These are phyloP conservation scores for Crucibulum parvulum DNA, from an alignment of 1,284 basidiomycete species.

Conservation along the genomic window DNA sequence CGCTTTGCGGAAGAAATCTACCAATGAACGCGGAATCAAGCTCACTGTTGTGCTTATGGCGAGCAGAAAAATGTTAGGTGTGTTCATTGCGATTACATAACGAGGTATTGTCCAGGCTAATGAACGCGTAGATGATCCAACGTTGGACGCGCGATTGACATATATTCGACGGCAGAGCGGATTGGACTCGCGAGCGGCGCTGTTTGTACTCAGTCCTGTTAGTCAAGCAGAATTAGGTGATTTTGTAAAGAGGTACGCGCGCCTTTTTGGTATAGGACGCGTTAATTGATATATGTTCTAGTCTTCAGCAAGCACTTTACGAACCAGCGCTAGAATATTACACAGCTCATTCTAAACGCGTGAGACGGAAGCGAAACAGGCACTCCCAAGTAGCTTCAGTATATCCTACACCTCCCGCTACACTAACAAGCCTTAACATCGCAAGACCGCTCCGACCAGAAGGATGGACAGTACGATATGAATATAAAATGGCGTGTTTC, in stretches of 20 bases:
- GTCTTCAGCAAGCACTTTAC: constrained; percentile 87
- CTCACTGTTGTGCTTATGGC: constrained; percentile 95
- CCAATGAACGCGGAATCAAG: constrained; percentile 90
- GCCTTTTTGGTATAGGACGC: constrained; percentile 2
- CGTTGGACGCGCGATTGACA: constrained; percentile 84
- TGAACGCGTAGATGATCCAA: constrained; percentile 71
- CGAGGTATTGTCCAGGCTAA: constrained; percentile 3
- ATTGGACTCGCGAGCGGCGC: constrained; percentile 88
- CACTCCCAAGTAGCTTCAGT: constrained; percentile 61
- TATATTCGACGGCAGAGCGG: constrained; percentile 87
- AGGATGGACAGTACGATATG: constrained; percentile 96
- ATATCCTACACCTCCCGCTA: constrained; percentile 53
- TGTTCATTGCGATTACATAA: constrained; percentile 22
- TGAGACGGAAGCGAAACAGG: constrained; percentile 87
- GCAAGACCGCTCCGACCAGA: constrained; percentile 76
- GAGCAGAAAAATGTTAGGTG: constrained; percentile 83
- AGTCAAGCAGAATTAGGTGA: constrained; percentile 82
- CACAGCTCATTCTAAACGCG: constrained; percentile 89
- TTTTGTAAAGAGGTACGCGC: constrained; percentile 76
- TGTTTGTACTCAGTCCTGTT: constrained; percentile 96
- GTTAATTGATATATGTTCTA: constrained; percentile 32
- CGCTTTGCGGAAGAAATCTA: constrained; percentile 76
- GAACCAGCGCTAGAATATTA: constrained; percentile 94
- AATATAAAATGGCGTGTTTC: constrained; percentile 97
- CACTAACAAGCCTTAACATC: constrained; percentile 48